phyloP scores from a whole-genome alignment of 2,329 filamentous ascomycete species.

The Aspergillus novoparasiticus region DNA sequence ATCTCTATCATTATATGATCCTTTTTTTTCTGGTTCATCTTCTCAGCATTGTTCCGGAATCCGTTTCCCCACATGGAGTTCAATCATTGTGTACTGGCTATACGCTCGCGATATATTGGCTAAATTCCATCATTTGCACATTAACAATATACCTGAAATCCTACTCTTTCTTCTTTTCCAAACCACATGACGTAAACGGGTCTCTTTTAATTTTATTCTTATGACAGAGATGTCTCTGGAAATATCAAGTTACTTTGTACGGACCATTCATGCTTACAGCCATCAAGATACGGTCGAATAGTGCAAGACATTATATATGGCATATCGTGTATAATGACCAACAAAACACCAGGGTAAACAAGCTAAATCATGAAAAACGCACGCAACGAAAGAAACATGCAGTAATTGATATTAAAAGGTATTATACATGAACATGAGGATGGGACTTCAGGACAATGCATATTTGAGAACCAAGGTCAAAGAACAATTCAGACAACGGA shows the following conservation, averaged over 20 bases:
- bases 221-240: background rate
- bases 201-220: background rate
- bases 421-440: slow-evolving; percentile 13
- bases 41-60: background rate
- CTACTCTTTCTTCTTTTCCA: background rate
- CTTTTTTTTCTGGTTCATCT: background rate
- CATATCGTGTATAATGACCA: background rate
- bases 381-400: background rate
- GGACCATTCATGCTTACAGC: background rate
- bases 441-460: slow-evolving; percentile 6
- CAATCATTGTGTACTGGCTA: slow-evolving; percentile 1
- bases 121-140: background rate
- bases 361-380: background rate
- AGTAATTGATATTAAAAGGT: slow-evolving; percentile 8
- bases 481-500: background rate
- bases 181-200: background rate
- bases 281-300: background rate
- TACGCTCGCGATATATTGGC: slow-evolving; percentile 1
- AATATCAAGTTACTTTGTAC: background rate
- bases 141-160: background rate
- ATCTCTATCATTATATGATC: background rate
- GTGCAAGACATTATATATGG: background rate
- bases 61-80: background rate
- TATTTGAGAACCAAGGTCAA: background rate
- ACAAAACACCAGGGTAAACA: background rate